Evolutionary conservation across 2,329 filamentous ascomycete species (phyloP), one percentile per base, ranked within the genome.

Genomic region (Fusarium concolor): DNA sequence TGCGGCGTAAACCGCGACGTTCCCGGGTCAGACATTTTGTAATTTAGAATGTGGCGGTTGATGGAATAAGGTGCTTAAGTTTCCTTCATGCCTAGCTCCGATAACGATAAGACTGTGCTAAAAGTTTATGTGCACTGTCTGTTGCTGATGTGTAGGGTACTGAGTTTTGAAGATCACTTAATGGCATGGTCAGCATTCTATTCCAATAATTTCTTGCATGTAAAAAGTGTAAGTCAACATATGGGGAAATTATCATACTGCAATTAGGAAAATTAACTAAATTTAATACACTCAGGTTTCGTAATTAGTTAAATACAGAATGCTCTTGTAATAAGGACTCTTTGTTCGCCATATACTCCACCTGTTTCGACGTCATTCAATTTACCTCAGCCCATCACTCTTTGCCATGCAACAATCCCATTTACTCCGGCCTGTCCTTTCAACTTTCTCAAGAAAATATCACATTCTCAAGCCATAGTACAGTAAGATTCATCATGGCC

Each of bases 1-100:
- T 94, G 92, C 41, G 90, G 85, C 2, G 90, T 90, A 79, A 97
- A 97, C 65, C 91, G 89, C 57, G 86, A 85, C 18, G 76, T 68
- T 41, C 72, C 68, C 56, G 75, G 75, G 60, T 82, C 79, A 20
- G 83, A 79, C 82, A 84, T 85, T 49, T 63, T 68, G 47, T 50
- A 35, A 41, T 46, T 38, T 22, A 17, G 41, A 26, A n/a, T 41
- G 18, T 31, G 31, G 47, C 10, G 53, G 38, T 29, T 38, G 45
- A 54, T 42, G 31, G 35, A 46, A 43, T 26, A 43, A 53, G 47
- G 37, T 60, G 60, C 22, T 22, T 20, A 24, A 51, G 37, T 52
- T 52, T 26, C 26, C 9, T 26, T 15, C 35, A 18, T 33, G 10
- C 15, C 33, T n/a, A 26, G 45, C 9, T 39, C 12, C 26, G 59